These are phyloP conservation scores for Erodium maritimum DNA, from an alignment of 345 rosid genomes.

Conservation along the genomic window DNA sequence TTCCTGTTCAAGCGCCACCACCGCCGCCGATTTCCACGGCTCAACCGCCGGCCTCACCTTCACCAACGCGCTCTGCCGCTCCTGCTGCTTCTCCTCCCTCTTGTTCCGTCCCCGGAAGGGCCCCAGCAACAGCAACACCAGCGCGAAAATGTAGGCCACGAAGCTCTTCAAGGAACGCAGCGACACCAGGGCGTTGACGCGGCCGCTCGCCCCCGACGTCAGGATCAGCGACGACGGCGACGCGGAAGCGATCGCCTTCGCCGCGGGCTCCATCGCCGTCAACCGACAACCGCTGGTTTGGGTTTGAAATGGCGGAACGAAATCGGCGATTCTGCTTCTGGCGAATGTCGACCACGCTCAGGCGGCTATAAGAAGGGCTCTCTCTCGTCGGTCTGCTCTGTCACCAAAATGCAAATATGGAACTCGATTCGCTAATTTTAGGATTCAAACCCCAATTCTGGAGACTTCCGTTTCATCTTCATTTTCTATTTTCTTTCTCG, in stretches of 20 bases:
- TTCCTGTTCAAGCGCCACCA: conserved; percentile 39
- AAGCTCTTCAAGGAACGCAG: conserved; percentile 34
- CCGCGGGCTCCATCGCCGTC: not conserved
- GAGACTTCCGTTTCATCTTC: not conserved
- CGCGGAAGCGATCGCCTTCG: conserved; percentile 10
- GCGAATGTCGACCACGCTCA: not conserved
- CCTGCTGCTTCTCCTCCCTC: not conserved
- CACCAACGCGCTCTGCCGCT: conserved; percentile 7
- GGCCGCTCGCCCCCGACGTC: conserved; percentile 84
- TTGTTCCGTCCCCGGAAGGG: conserved; percentile 38
- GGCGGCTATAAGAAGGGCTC: not conserved
- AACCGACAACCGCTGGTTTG: not conserved
- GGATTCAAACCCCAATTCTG: not conserved
- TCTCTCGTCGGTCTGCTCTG: not conserved
- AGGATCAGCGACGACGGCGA: conserved; percentile 41
- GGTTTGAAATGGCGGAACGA: not conserved
- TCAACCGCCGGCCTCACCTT: conserved; percentile 37
- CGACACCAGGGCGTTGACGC: conserved; percentile 55
- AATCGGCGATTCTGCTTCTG: not conserved
- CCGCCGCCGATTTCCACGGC: conserved; percentile 28
- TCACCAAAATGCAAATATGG: not conserved
- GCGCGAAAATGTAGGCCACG: conserved; percentile 19
- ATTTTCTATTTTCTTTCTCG: not conserved
- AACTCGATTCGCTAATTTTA: not conserved
- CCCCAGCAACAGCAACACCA: conserved; percentile 32